phyloP scores from a whole-genome alignment of 345 rosid species.

The Citrus inodora region DNA sequence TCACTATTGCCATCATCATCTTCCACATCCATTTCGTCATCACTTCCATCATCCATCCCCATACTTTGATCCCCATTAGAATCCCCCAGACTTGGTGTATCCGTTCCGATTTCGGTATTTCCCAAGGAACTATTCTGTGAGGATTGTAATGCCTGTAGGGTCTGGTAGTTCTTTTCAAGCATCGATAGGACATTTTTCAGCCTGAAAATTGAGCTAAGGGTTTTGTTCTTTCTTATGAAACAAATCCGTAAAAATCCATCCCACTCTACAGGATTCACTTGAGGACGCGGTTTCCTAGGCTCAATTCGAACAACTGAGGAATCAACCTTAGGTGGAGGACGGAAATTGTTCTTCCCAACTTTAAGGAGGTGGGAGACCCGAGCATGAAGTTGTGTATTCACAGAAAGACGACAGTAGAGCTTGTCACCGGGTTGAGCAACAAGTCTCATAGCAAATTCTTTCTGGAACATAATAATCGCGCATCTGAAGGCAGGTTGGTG shows the following conservation, averaged over 20 bases:
- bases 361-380: conserved; percentile 87
- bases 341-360: conserved; percentile 91
- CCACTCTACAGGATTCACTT: conserved; percentile 74
- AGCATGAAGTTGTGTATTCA: conserved; percentile 79
- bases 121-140: conserved; percentile 21
- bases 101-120: conserved; percentile 21
- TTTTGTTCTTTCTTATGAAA: conserved; percentile 88
- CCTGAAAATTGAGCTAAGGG: conserved; percentile 75
- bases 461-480: conserved; percentile 89
- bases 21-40: conserved; percentile 33
- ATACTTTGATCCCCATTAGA: conserved; percentile 39
- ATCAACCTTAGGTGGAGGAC: conserved; percentile 94
- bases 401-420: conserved; percentile 81
- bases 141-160: conserved; percentile 57
- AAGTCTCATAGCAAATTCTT: conserved; percentile 91
- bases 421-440: conserved; percentile 88
- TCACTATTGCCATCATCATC: conserved; percentile 42
- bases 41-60: conserved; percentile 51
- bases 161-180: conserved; percentile 83
- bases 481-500: conserved; percentile 85
- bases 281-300: conserved; percentile 69
- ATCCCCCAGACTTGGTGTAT: conserved; percentile 25
- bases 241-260: conserved; percentile 84
- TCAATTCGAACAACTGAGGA: conserved; percentile 92
- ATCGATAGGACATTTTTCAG: conserved; percentile 57